A percentile compares a stretch with the other conserved stretches of the same genome.
Evolutionary conservation across 176 grass and related monocot genomes (phyloP).

Genomic region (Thalia dealbata): DNA sequence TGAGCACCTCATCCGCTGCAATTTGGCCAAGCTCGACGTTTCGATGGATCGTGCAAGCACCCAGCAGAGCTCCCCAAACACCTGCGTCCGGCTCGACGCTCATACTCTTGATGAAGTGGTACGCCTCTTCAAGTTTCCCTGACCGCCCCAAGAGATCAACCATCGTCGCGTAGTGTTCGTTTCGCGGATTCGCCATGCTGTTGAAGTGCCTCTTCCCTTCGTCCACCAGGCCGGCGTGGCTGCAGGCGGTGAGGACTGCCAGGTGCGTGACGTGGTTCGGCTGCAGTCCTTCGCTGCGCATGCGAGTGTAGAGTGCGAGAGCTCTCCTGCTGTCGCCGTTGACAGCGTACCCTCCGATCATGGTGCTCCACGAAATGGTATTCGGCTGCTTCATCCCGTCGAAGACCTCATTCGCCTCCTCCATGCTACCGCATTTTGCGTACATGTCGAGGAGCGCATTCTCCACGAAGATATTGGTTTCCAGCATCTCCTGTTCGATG

Average conservation of each 20-base stretch:
- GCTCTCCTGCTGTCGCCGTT: constrained; percentile 13
- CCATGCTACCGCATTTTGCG: constrained; percentile 15
- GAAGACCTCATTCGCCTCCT: constrained; percentile 11
- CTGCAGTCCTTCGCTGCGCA: neutral
- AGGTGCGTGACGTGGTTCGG: constrained; percentile 6
- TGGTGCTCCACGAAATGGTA: constrained; percentile 12
- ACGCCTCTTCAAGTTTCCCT: constrained; percentile 4
- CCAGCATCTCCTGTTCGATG: neutral
- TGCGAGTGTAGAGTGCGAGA: constrained; percentile 2
- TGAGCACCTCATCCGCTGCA: constrained; percentile 12
- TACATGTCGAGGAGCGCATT: constrained; percentile 21
- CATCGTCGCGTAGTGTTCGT: constrained; percentile 15
- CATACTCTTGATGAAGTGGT: constrained; percentile 16
- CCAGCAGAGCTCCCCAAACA: constrained; percentile 11
- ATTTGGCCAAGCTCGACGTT: constrained; percentile 2
- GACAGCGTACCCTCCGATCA: constrained; percentile 11
- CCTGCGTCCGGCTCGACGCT: constrained; percentile 4
- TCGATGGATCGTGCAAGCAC: neutral
- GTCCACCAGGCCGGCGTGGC: neutral
- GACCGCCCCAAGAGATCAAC: constrained; percentile 11
- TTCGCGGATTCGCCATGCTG: neutral
- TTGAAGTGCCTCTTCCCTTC: constrained; percentile 13
- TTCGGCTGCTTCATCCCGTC: neutral
- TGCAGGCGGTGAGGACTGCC: constrained; percentile 11
- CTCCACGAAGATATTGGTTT: constrained; percentile 3